These are phyloP conservation scores for Trametes versicolor DNA, from an alignment of 1,284 basidiomycete genomes.

Conservation along the genomic window DNA sequence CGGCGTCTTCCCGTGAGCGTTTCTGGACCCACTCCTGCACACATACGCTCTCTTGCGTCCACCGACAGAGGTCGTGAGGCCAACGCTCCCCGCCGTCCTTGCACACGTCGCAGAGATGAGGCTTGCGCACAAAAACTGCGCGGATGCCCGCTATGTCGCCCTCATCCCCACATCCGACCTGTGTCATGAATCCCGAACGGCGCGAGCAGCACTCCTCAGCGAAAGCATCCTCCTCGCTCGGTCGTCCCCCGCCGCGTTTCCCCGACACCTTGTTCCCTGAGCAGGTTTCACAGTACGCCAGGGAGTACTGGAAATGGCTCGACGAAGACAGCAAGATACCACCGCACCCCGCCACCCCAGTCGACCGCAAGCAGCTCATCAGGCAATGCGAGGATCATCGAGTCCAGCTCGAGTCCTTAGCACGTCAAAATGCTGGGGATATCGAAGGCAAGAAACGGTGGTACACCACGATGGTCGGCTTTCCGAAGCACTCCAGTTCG, in stretches of 20 bases:
- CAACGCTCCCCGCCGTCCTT: not conserved
- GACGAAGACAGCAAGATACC: constrained; percentile 29
- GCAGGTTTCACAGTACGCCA: constrained; percentile 15
- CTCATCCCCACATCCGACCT: not conserved
- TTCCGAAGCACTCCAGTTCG: constrained; percentile 29
- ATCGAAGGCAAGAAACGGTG: too few species aligned
- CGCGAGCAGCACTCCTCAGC: not conserved
- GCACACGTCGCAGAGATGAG: constrained; percentile 13
- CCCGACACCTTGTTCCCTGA: constrained; percentile 17
- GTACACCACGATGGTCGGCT: constrained; percentile 29
- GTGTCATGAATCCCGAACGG: constrained; percentile 18
- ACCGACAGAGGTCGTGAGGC: constrained; percentile 4
- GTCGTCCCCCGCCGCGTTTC: constrained; percentile 18
- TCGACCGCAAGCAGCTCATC: constrained; percentile 21
- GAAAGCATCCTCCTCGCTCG: not conserved
- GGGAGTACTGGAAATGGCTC: constrained; percentile 26
- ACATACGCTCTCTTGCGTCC: constrained; percentile 18
- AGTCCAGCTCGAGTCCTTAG: not conserved
- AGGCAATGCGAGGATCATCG: not conserved
- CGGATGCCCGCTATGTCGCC: not conserved
- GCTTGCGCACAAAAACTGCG: constrained; percentile 6
- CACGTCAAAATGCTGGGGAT: too few species aligned
- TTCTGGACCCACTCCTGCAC: constrained; percentile 30
- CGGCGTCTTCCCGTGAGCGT: constrained; percentile 14
- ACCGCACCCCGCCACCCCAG: constrained; percentile 13